phyloP scores from a whole-genome alignment of 106 monocot species.

The Chionographis japonica region DNA sequence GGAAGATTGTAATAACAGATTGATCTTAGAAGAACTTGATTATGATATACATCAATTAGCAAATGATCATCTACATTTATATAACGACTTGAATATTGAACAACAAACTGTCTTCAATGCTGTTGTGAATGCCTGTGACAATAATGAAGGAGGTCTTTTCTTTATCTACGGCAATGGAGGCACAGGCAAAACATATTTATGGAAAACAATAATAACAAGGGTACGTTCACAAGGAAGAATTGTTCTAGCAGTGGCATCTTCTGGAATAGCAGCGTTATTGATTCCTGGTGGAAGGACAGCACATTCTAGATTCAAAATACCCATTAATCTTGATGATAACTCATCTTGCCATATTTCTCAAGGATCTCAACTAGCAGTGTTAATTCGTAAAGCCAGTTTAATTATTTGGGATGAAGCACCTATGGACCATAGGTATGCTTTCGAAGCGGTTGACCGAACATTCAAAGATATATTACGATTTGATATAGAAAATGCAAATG shows the following conservation, averaged over 20 bases:
- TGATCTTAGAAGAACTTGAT: not conserved
- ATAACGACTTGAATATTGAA: too few species aligned
- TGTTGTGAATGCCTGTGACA: too few species aligned
- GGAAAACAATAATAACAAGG: not conserved
- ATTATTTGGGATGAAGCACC: slow-evolving; percentile 5
- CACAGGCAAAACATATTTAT: slow-evolving; percentile 1
- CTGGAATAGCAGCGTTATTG: not conserved
- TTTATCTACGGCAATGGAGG: not conserved
- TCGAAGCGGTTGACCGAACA: not conserved
- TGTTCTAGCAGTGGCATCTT: not conserved
- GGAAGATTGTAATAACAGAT: not conserved
- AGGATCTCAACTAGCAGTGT: not conserved
- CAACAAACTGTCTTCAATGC: too few species aligned
- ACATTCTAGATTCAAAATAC: slow-evolving; percentile 6
- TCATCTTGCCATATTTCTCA: not conserved
- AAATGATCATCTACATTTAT: too few species aligned
- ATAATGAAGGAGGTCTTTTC: not conserved
- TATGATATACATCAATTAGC: not conserved
- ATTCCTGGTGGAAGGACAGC: not conserved
- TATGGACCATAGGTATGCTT: not conserved
- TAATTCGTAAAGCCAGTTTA: not conserved
- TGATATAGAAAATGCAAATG: too few species aligned
- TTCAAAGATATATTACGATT: not conserved
- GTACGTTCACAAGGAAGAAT: not conserved
- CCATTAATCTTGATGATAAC: not conserved